Evolutionary conservation across 306 rosid genomes (phyloP).

Genomic region (Psophocarpus tetragonolobus): DNA sequence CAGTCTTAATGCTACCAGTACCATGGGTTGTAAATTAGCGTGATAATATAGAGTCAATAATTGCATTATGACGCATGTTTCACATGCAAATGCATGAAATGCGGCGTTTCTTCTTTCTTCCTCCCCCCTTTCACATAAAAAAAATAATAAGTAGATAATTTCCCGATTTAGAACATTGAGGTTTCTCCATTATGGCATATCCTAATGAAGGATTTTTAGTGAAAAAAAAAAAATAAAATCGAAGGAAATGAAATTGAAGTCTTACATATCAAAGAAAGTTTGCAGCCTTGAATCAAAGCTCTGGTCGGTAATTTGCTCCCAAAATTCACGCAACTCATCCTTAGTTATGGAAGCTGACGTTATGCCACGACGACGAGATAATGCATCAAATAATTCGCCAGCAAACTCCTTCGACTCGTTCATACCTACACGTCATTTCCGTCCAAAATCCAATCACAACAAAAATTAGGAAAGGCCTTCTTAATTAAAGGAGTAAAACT

Average conservation of each 20-base stretch:
- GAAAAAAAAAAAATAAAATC: no score
- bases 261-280: conserved; percentile 93
- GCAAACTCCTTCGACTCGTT: conserved; percentile 75
- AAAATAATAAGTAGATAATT: conserved; percentile 3
- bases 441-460: neutral
- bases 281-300: conserved; percentile 90
- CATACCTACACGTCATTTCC: conserved; percentile 53
- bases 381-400: conserved; percentile 72
- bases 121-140: no score
- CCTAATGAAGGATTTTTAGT: neutral
- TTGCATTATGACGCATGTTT: conserved; percentile 1
- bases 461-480: neutral
- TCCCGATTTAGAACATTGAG: neutral
- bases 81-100: conserved; percentile 34
- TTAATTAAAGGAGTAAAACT: neutral
- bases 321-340: conserved; percentile 64
- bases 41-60: neutral
- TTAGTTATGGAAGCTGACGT: conserved; percentile 59
- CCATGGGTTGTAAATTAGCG: neutral
- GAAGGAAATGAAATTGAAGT: neutral
- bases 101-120: conserved; percentile 10
- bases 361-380: conserved; percentile 79
- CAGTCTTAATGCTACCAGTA: neutral
- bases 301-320: conserved; percentile 85
- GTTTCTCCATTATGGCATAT: neutral